phyloP scores from a whole-genome alignment of 805 yeast genomes.

The Schwanniomyces sp. region DNA sequence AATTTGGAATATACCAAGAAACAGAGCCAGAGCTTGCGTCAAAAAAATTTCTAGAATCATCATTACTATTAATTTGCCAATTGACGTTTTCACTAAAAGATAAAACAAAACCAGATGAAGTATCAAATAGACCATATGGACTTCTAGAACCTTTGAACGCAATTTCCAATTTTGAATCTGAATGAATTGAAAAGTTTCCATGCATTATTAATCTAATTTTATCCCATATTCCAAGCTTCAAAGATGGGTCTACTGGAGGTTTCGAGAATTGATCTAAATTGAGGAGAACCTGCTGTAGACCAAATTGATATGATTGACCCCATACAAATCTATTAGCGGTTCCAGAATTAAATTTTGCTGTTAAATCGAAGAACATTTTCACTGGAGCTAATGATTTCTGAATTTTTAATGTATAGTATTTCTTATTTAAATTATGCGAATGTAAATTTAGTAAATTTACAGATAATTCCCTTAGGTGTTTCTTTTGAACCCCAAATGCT shows the following conservation, averaged over 20 bases:
- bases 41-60: constrained; percentile 67
- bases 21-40: constrained; percentile 62
- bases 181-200: constrained; percentile 58
- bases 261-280: constrained; percentile 82
- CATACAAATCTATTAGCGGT: constrained; percentile 69
- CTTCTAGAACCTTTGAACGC: constrained; percentile 73
- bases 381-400: constrained; percentile 77
- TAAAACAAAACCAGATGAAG: constrained; percentile 74
- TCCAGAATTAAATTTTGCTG: constrained; percentile 53
- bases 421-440: constrained; percentile 3
- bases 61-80: constrained; percentile 62
- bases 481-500: constrained; percentile 48
- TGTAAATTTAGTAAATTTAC: constrained; percentile 43
- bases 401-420: constrained; percentile 57
- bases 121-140: constrained; percentile 71
- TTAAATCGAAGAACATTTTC: constrained; percentile 65
- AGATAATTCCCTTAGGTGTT: constrained; percentile 56
- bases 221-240: constrained; percentile 91
- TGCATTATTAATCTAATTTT: constrained; percentile 75
- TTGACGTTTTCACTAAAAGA: constrained; percentile 64
- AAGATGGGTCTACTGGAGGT: constrained; percentile 86
- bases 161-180: constrained; percentile 54
- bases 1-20: constrained; percentile 75
- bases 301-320: constrained; percentile 85
- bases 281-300: constrained; percentile 74